phyloP scores from a whole-genome alignment of 2,329 filamentous ascomycete genomes.

The Microascus cirrosus region DNA sequence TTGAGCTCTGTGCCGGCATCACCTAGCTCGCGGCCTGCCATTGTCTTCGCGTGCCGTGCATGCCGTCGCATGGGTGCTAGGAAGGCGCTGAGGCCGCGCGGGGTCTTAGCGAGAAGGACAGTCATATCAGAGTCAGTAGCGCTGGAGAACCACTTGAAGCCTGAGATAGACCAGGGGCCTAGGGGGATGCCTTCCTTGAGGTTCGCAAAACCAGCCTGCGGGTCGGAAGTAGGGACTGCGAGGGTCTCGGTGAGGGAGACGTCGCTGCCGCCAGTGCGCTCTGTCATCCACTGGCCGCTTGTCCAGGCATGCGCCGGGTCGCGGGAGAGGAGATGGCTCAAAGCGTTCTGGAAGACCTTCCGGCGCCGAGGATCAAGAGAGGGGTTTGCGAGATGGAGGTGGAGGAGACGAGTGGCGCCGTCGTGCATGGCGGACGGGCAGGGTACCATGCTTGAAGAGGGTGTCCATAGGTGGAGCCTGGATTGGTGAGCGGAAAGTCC shows the following conservation, averaged over 20 bases:
- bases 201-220: conserved; percentile 38
- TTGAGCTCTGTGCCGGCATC: conserved; percentile 39
- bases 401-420: conserved; percentile 42
- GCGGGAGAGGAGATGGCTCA: conserved; percentile 31
- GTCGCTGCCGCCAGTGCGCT: conserved; percentile 57
- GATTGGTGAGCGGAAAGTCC: neutral
- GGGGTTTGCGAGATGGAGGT: conserved; percentile 25
- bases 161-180: conserved; percentile 49
- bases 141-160: conserved; percentile 52
- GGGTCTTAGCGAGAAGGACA: conserved; percentile 46
- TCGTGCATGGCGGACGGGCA: conserved; percentile 21
- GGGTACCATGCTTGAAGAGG: conserved; percentile 1
- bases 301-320: conserved; percentile 43
- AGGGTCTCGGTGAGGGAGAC: conserved; percentile 55
- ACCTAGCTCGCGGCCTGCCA: conserved; percentile 8
- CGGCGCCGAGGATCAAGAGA: conserved; percentile 18
- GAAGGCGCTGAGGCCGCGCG: conserved; percentile 47
- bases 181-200: conserved; percentile 49
- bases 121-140: conserved; percentile 33
- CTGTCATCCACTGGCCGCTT: conserved; percentile 70
- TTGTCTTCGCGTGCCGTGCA: conserved; percentile 18
- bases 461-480: conserved; percentile 4
- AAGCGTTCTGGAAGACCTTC: conserved; percentile 39
- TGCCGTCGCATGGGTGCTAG: conserved; percentile 48
- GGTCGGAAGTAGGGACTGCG: conserved; percentile 20